Evolutionary conservation across 768 basidiomycete genomes (phyloP).

Genomic region (Cystofilobasidium bisporidii): DNA sequence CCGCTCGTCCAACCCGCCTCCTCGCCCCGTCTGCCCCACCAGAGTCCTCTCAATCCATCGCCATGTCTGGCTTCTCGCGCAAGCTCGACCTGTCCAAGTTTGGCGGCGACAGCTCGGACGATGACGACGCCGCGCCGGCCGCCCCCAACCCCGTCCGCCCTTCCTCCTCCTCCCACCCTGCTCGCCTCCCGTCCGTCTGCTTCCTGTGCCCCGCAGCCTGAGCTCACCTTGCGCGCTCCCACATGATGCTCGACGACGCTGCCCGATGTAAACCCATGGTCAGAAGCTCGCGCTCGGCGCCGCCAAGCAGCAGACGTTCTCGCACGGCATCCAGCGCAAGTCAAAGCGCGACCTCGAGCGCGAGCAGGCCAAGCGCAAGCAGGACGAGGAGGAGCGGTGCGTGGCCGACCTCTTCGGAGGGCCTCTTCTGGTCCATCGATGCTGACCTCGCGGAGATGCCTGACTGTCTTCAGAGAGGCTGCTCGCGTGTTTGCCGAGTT

Average conservation of each 20-base stretch:
- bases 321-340: constrained; percentile 74
- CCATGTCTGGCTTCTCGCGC: constrained; percentile 32
- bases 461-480: constrained; percentile 21
- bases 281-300: constrained; percentile 53
- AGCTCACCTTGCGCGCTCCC: neutral
- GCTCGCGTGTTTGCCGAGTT: constrained; percentile 40
- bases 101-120: constrained; percentile 29
- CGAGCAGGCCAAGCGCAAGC: constrained; percentile 79
- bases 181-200: too few relatives aligned
- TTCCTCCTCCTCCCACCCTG: neutral
- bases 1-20: too few relatives aligned
- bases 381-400: constrained; percentile 45
- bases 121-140: constrained; percentile 30
- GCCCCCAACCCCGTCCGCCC: constrained; percentile 31
- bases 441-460: neutral
- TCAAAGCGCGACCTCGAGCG: constrained; percentile 84
- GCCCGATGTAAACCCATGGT: too few relatives aligned
- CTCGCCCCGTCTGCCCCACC: too few relatives aligned
- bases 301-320: constrained; percentile 73
- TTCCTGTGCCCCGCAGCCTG: neutral
- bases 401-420: neutral
- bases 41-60: too few relatives aligned
- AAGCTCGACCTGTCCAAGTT: constrained; percentile 39
- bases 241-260: too few relatives aligned
- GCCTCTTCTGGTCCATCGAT: constrained; percentile 26